These are phyloP conservation scores for Phytophthora sansomeana DNA, from an alignment of 352 stramenopile genomes.

Conservation along the genomic window DNA sequence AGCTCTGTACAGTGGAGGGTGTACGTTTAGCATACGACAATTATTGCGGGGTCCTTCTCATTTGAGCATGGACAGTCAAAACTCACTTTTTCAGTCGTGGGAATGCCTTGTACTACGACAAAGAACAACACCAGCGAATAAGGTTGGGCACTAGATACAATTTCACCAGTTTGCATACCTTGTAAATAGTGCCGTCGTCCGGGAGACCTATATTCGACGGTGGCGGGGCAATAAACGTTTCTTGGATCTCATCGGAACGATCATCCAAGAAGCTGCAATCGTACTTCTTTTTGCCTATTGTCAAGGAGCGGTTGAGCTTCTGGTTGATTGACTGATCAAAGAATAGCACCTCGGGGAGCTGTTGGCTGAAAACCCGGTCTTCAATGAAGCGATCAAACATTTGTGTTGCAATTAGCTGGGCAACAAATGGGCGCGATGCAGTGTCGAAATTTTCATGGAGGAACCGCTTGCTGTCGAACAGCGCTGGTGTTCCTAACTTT, in stretches of 20 bases:
- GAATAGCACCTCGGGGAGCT: slow-evolving; percentile 78
- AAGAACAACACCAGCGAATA: not conserved
- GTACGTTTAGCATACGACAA: not conserved
- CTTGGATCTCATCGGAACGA: slow-evolving; percentile 73
- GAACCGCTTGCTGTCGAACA: slow-evolving; percentile 77
- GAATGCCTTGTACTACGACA: slow-evolving; percentile 79
- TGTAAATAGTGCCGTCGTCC: slow-evolving; percentile 80
- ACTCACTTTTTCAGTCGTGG: slow-evolving; percentile 82
- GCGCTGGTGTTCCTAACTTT: slow-evolving; percentile 41
- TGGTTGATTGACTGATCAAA: slow-evolving; percentile 90
- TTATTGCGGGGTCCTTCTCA: not conserved
- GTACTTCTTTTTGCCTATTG: slow-evolving; percentile 84
- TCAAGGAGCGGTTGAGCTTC: slow-evolving; percentile 83
- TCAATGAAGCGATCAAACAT: slow-evolving; percentile 90
- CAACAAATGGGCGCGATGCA: slow-evolving; percentile 65
- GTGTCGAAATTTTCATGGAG: slow-evolving; percentile 75
- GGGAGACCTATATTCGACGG: slow-evolving; percentile 84
- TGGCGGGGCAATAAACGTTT: slow-evolving; percentile 84
- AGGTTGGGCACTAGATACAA: slow-evolving; percentile 1
- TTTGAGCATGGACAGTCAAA: not conserved
- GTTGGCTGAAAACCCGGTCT: slow-evolving; percentile 72
- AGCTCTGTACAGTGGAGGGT: slow-evolving; percentile 31
- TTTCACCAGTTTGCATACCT: slow-evolving; percentile 38
- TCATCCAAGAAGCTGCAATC: slow-evolving; percentile 88
- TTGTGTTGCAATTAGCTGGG: slow-evolving; percentile 71